These are phyloP conservation scores for Coemansia sp. DNA, from an alignment of 192 early-diverging fungal genomes.

Conservation along the genomic window DNA sequence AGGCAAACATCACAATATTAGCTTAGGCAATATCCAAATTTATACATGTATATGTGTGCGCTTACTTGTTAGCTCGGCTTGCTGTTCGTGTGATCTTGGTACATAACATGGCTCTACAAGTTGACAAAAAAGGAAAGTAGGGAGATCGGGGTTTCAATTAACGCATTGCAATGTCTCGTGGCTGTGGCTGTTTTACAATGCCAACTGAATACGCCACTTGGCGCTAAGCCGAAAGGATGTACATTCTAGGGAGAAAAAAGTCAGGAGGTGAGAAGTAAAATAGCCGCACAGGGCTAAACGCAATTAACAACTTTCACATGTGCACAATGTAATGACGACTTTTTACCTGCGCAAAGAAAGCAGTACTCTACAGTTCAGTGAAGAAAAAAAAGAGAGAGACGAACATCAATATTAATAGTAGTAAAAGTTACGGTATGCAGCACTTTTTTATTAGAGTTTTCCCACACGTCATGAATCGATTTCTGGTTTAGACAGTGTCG, in stretches of 20 bases:
- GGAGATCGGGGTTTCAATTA: constrained; percentile 7
- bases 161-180: not conserved
- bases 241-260: not conserved
- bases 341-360: constrained; percentile 55
- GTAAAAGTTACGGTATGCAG: not conserved
- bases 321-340: not conserved
- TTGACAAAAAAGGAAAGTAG: not conserved
- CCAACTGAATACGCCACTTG: not conserved
- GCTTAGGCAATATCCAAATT: not conserved
- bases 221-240: not conserved
- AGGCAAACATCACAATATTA: not conserved
- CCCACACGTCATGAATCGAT: not conserved
- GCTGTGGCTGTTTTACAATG: not conserved
- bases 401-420: constrained; percentile 6
- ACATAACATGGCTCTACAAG: constrained; percentile 48
- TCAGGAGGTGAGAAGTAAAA: not conserved
- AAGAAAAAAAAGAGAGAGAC: not conserved
- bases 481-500: not conserved
- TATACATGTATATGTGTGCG: not conserved
- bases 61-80: constrained; percentile 40
- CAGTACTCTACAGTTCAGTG: constrained; percentile 43
- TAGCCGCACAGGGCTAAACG: not conserved
- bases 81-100: constrained; percentile 20
- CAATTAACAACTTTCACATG: not conserved
- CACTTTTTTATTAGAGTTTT: not conserved